Evolutionary conservation across 2,329 filamentous ascomycete genomes (phyloP).

Genomic region (Penicillium aurantiogriseum): DNA sequence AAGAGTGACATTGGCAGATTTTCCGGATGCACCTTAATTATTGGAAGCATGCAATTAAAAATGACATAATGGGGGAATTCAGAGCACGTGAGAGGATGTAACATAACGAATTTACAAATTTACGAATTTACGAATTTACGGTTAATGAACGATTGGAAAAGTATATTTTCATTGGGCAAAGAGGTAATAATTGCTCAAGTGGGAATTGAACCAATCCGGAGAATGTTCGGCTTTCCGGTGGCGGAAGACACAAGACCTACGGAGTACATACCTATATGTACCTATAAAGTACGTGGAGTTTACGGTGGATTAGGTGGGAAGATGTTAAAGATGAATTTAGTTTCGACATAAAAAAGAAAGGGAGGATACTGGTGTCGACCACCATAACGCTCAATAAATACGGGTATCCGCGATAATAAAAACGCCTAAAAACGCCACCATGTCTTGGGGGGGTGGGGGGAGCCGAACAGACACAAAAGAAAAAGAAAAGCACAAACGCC

Average conservation of each 20-base stretch:
- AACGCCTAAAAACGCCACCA: slow-evolving; percentile 4
- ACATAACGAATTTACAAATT: neutral
- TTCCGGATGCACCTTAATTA: slow-evolving; percentile 18
- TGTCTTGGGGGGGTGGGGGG: neutral
- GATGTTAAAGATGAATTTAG: neutral
- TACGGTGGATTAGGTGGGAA: neutral
- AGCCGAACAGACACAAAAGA: neutral
- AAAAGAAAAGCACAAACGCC: slow-evolving; percentile 6
- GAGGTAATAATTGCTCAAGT: neutral
- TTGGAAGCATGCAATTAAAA: slow-evolving; percentile 9
- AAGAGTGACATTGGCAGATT: slow-evolving; percentile 4
- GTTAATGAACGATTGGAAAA: neutral
- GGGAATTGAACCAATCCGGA: slow-evolving; percentile 1
- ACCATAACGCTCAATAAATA: slow-evolving; percentile 3
- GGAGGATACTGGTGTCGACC: neutral
- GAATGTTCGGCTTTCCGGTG: slow-evolving; percentile 5
- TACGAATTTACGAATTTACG: neutral
- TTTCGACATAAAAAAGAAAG: neutral
- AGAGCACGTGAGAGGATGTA: slow-evolving; percentile 3
- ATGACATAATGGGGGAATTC: slow-evolving; percentile 22
- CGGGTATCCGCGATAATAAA: slow-evolving; percentile 13
- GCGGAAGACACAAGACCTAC: neutral
- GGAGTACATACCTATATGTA: neutral
- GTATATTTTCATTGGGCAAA: neutral
- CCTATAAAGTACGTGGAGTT: neutral